Conservation (phyloP, 1,284 basidiomycete species). For the Cutaneotrichosporon sp. region DNA sequence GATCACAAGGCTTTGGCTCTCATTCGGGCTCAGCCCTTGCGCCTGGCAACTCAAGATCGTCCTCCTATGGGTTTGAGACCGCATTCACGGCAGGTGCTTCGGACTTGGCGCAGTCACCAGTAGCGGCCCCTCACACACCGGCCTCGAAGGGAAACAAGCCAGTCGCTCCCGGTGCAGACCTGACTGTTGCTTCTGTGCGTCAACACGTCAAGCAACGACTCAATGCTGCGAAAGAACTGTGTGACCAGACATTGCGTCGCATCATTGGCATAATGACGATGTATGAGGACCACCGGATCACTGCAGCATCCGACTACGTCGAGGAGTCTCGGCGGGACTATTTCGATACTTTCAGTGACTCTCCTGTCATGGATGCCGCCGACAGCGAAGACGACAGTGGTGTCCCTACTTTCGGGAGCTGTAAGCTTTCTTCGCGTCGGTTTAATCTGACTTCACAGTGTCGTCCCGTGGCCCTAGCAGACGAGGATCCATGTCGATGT, state of each 20-base stretch:
- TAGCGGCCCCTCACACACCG: slow-evolving; percentile 15
- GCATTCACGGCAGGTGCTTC: slow-evolving; percentile 35
- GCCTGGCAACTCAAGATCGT: slow-evolving; percentile 21
- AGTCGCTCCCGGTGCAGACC: slow-evolving; percentile 37
- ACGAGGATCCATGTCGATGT: slow-evolving; percentile 36
- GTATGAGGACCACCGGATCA: slow-evolving; percentile 78
- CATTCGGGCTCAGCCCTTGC: neutral
- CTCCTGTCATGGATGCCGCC: slow-evolving; percentile 33
- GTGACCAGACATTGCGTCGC: slow-evolving; percentile 88
- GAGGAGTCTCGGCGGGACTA: slow-evolving; percentile 36
- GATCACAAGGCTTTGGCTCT: neutral
- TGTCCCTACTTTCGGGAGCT: slow-evolving; percentile 13
- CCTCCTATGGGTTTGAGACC: slow-evolving; percentile 28
- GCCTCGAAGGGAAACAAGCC: slow-evolving; percentile 17
- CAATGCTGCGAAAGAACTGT: slow-evolving; percentile 87
- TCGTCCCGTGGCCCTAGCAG: slow-evolving; percentile 37
- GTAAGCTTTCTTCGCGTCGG: neutral
- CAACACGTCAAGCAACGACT: slow-evolving; percentile 90
- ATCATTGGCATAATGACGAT: slow-evolving; percentile 88
- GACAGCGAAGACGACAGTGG: slow-evolving; percentile 36
- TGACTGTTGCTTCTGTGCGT: slow-evolving; percentile 65
- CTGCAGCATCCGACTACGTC: slow-evolving; percentile 12
- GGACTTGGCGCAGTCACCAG: slow-evolving; percentile 44
- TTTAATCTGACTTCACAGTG: slow-evolving; percentile 4
- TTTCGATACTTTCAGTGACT: slow-evolving; percentile 43